A percentile compares a stretch with the other conserved stretches of the same genome.
These are phyloP conservation scores for Pseudopithomyces chartarum DNA, from an alignment of 2,329 filamentous ascomycete genomes.

Conservation along the genomic window DNA sequence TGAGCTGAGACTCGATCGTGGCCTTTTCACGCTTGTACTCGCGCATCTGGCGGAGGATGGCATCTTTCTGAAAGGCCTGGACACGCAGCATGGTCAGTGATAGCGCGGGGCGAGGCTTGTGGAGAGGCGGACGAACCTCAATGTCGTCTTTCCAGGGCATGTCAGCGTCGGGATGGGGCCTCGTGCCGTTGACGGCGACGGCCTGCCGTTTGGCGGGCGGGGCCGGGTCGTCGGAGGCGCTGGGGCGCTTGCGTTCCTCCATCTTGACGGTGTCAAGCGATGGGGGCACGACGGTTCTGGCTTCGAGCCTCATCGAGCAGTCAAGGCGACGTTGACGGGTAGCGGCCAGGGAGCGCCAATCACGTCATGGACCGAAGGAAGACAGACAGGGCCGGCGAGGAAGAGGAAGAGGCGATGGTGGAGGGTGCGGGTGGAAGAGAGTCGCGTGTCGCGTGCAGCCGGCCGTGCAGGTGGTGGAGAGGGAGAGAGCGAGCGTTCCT, in stretches of 20 bases:
- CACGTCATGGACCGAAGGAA: conserved; percentile 22
- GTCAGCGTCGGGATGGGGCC: conserved; percentile 68
- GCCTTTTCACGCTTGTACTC: conserved; percentile 93
- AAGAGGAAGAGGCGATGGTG: conserved; percentile 12
- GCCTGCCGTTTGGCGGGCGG: conserved; percentile 92
- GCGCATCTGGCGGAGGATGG: conserved; percentile 95
- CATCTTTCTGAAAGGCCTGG: conserved; percentile 92
- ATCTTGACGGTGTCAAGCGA: conserved; percentile 86
- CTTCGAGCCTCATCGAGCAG: conserved; percentile 82
- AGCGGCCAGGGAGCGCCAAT: conserved; percentile 24
- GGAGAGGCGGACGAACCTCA: conserved; percentile 65
- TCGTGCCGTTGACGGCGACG: conserved; percentile 71
- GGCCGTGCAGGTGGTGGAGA: no score
- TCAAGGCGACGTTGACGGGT: conserved; percentile 42
- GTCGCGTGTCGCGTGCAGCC: conserved; percentile 32
- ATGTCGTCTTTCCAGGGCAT: conserved; percentile 74
- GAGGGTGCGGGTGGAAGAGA: conserved; percentile 13
- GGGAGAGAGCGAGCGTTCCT: conserved; percentile 14
- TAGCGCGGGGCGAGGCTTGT: conserved; percentile 20
- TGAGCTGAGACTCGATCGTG: conserved; percentile 78
- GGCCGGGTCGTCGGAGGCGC: conserved; percentile 79
- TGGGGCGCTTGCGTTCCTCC: conserved; percentile 99
- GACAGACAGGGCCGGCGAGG: not conserved
- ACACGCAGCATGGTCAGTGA: conserved; percentile 36
- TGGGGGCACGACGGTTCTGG: conserved; percentile 73